Evolutionary conservation across 345 rosid species (phyloP).

Genomic region (Lumnitzera racemosa): DNA sequence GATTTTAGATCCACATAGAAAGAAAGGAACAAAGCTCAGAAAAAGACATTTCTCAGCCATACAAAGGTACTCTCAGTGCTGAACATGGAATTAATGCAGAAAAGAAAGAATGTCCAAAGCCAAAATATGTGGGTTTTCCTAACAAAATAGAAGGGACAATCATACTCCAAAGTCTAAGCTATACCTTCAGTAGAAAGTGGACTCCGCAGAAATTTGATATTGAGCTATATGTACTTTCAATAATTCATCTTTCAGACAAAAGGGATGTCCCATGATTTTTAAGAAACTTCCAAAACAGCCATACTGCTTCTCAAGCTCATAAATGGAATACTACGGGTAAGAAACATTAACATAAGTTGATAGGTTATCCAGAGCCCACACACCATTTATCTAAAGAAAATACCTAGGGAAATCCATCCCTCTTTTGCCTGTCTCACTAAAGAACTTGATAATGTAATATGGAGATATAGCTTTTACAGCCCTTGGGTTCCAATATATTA

Average conservation of each 20-base stretch:
- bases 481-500: slow-evolving; percentile 67
- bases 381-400: slow-evolving; percentile 83
- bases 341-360: too few relatives aligned
- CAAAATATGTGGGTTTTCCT: too few relatives aligned
- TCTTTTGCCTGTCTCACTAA: slow-evolving; percentile 54
- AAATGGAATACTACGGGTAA: not conserved
- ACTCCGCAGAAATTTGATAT: too few relatives aligned
- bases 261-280: not conserved
- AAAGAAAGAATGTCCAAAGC: too few relatives aligned
- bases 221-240: too few relatives aligned
- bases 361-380: slow-evolving; percentile 16
- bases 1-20: not conserved
- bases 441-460: slow-evolving; percentile 62
- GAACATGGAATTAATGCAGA: too few relatives aligned
- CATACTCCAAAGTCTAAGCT: too few relatives aligned
- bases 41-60: not conserved
- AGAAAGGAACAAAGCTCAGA: slow-evolving; percentile 16
- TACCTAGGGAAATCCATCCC: slow-evolving; percentile 97
- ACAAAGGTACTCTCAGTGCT: too few relatives aligned
- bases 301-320: not conserved
- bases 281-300: not conserved
- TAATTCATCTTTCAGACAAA: too few relatives aligned
- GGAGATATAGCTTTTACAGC: slow-evolving; percentile 72
- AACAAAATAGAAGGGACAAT: too few relatives aligned
- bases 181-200: too few relatives aligned